These are phyloP conservation scores for Trichoderma afroharzianum DNA, from an alignment of 2,329 filamentous ascomycete genomes.

Conservation along the genomic window DNA sequence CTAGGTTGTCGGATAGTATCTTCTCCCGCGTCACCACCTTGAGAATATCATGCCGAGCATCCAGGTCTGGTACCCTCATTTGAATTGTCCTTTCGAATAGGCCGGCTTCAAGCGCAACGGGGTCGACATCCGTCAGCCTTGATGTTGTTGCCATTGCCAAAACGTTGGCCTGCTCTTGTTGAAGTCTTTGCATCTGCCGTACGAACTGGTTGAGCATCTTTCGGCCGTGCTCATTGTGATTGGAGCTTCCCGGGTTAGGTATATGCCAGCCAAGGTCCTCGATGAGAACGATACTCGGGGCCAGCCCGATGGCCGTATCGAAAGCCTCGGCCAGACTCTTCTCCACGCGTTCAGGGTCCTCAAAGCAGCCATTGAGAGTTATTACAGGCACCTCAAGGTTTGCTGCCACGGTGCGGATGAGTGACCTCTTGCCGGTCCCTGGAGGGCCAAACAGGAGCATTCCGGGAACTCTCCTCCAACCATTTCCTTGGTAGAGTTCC, in stretches of 20 bases:
- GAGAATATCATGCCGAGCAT: slow-evolving; percentile 74
- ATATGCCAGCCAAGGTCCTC: slow-evolving; percentile 85
- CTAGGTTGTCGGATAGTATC: slow-evolving; percentile 63
- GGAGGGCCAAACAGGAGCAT: slow-evolving; percentile 75
- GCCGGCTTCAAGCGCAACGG: slow-evolving; percentile 68
- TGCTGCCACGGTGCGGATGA: slow-evolving; percentile 70
- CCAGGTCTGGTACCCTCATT: slow-evolving; percentile 79
- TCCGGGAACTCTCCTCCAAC: slow-evolving; percentile 39
- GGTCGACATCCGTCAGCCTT: slow-evolving; percentile 79
- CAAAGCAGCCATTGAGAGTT: slow-evolving; percentile 40
- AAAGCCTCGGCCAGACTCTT: slow-evolving; percentile 39
- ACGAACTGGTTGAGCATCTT: slow-evolving; percentile 79
- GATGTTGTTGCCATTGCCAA: slow-evolving; percentile 92
- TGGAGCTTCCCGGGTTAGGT: slow-evolving; percentile 71
- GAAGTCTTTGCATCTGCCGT: slow-evolving; percentile 81
- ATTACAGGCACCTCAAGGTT: slow-evolving; percentile 71
- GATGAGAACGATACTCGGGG: slow-evolving; percentile 87
- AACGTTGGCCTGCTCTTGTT: slow-evolving; percentile 68
- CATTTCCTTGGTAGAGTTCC: slow-evolving; percentile 20
- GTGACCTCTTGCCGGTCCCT: slow-evolving; percentile 76
- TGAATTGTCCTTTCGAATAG: slow-evolving; percentile 82
- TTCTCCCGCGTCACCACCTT: slow-evolving; percentile 66
- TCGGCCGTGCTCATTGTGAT: slow-evolving; percentile 85
- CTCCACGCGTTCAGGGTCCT: slow-evolving; percentile 38
- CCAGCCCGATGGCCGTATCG: slow-evolving; percentile 79